Evolutionary conservation across 75 land plant genomes (phyloP).

Genomic region (Pinus albicaulis): DNA sequence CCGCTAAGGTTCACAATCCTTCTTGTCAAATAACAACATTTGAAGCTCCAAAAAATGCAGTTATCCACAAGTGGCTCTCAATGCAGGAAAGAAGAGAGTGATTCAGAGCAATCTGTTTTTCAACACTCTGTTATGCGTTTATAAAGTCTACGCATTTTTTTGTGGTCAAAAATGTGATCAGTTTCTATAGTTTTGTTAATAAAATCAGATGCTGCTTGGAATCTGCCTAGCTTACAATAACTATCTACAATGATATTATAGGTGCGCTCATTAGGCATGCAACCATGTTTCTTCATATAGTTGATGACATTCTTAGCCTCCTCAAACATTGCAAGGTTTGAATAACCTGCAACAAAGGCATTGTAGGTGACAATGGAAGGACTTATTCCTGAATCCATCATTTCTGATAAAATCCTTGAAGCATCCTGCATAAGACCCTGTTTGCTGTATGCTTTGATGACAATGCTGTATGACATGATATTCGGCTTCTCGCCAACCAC

Average conservation of each 20-base stretch:
- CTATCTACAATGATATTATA: slow-evolving; percentile 71
- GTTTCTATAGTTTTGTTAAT: slow-evolving; percentile 27
- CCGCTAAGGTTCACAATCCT: too few relatives aligned
- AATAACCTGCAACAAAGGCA: slow-evolving; percentile 63
- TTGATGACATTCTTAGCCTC: slow-evolving; percentile 69
- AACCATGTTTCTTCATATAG: slow-evolving; percentile 75
- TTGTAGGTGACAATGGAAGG: slow-evolving; percentile 90
- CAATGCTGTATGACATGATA: slow-evolving; percentile 76
- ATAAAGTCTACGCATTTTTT: slow-evolving; percentile 19
- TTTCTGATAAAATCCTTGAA: slow-evolving; percentile 55
- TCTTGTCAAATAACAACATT: too few relatives aligned
- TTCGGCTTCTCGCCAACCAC: slow-evolving; percentile 66
- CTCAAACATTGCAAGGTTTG: slow-evolving; percentile 54
- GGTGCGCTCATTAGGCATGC: slow-evolving; percentile 74
- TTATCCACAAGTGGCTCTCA: too few relatives aligned
- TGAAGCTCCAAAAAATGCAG: too few relatives aligned
- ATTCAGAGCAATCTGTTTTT: too few relatives aligned
- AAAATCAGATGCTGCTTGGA: slow-evolving; percentile 57
- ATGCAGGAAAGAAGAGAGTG: too few relatives aligned
- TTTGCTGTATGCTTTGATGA: slow-evolving; percentile 77
- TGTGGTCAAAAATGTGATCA: slow-evolving; percentile 27
- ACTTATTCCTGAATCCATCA: slow-evolving; percentile 64
- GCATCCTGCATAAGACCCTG: slow-evolving; percentile 93
- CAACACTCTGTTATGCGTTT: slow-evolving; percentile 8
- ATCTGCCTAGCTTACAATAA: slow-evolving; percentile 56